These are phyloP conservation scores for Rhododendron griersonianum DNA, from an alignment of 148 eudicot species.

Conservation along the genomic window DNA sequence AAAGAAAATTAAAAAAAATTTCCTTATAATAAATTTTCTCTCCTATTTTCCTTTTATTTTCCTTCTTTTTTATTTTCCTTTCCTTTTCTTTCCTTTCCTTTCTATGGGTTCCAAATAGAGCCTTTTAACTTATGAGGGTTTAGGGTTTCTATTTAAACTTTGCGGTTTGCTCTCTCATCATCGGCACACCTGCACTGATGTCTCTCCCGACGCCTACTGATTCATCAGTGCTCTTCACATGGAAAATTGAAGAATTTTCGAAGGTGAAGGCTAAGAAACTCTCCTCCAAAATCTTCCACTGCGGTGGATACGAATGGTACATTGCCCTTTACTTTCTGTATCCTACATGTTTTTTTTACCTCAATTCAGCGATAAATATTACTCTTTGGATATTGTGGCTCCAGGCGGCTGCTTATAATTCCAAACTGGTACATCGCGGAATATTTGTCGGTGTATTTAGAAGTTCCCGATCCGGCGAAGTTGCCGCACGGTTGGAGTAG, in stretches of 20 bases:
- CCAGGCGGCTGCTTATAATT: constrained; percentile 24
- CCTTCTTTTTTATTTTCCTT: no score
- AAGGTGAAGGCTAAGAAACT: constrained; percentile 18
- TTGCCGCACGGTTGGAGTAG: constrained; percentile 50
- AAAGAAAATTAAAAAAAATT: no score
- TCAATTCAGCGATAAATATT: background rate
- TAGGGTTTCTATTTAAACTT: no score
- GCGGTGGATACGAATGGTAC: constrained; percentile 24
- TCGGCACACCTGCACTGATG: background rate
- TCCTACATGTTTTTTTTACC: background rate
- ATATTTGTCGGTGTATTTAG: constrained; percentile 41
- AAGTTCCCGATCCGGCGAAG: constrained; percentile 32
- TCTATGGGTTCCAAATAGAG: no score
- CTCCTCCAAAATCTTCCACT: constrained; percentile 10
- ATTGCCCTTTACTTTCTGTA: background rate
- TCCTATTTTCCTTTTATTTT: no score
- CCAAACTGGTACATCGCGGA: constrained; percentile 31
- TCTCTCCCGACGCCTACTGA: background rate
- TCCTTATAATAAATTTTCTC: no score
- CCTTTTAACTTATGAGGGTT: no score
- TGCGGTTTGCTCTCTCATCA: background rate
- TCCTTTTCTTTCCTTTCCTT: no score
- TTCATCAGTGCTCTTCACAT: constrained; percentile 17
- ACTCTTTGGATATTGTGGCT: background rate
- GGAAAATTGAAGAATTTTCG: constrained; percentile 21